Evolutionary conservation across 2,329 filamentous ascomycete genomes (phyloP).

Genomic region (Aureobasidium sp.): DNA sequence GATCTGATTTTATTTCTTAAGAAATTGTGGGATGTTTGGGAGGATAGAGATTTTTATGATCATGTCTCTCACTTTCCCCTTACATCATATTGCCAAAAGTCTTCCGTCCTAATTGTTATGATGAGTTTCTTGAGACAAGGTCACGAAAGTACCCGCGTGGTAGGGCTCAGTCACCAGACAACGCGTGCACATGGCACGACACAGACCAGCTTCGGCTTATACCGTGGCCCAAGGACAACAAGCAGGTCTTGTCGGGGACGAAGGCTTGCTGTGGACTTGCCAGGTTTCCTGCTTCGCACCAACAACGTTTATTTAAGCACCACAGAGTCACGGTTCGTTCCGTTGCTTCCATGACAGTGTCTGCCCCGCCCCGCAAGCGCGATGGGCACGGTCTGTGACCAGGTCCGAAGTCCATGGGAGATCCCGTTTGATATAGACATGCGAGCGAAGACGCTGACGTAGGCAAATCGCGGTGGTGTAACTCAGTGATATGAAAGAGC

Average conservation of each 20-base stretch:
- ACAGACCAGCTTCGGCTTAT: background rate
- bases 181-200: background rate
- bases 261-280: background rate
- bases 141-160: background rate
- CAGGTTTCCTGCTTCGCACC: background rate
- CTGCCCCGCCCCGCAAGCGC: background rate
- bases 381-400: conserved; percentile 1
- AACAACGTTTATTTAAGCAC: background rate
- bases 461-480: background rate
- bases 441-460: background rate
- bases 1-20: background rate
- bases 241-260: background rate
- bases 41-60: no score
- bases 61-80: background rate
- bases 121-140: background rate
- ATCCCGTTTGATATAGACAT: background rate
- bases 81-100: background rate
- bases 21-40: no score
- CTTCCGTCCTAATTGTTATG: background rate
- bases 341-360: background rate
- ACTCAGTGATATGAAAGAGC: no score
- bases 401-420: background rate
- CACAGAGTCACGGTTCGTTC: background rate
- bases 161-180: background rate
- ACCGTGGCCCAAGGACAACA: background rate